Evolutionary conservation across 169 alveolate genomes (phyloP), one percentile per base, ranked within the genome.

Genomic region (Blepharisma undulans): DNA sequence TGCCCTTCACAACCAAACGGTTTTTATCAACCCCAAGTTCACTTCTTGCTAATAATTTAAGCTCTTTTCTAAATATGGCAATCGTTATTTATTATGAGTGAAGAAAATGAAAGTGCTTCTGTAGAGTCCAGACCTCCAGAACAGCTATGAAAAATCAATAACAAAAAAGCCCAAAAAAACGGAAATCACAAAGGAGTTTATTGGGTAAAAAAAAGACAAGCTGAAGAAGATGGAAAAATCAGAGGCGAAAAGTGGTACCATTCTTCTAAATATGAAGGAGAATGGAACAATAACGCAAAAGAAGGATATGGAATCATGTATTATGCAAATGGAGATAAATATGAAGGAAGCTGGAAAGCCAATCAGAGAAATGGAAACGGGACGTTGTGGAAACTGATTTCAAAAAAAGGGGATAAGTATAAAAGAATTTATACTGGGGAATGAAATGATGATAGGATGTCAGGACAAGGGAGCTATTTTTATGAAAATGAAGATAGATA

Each of bases 341-440:
- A 96, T 91, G 98, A 96, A 91, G 98, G 98, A 0, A 92, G 94
- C 48, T 96, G 98, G 98, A 90, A 80, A 25, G 88, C 86, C 60
- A 93, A 95, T 92, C 61, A 76, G 80, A 90, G 97, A 88, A 95
- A 95, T 92, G 98, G 98, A 12, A 88, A 97, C 90, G 98, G 98
- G 21, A 97, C 98, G 16, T 94, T 94, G 84, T 97, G 98, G 98
- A 88, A 95, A 25, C 86, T 92, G 33, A 97, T 93, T 84, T 95
- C 94, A 8, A 93, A 94, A 76, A 92, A 91, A 77, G 84, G 81
- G 33, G 82, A 93, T 21, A 92, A 92, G 81, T 92, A 94, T 82
- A 95, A 97, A 90, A 93, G 97, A 92, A 96, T 94, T 78, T 96
- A 96, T 92, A 96, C 98, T 12, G 98, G 98, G 14, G 97, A 96